Evolutionary conservation across 176 grass and related monocot genomes (phyloP), one percentile per base, ranked within the genome.

Genomic region (Saccharum spontaneum): DNA sequence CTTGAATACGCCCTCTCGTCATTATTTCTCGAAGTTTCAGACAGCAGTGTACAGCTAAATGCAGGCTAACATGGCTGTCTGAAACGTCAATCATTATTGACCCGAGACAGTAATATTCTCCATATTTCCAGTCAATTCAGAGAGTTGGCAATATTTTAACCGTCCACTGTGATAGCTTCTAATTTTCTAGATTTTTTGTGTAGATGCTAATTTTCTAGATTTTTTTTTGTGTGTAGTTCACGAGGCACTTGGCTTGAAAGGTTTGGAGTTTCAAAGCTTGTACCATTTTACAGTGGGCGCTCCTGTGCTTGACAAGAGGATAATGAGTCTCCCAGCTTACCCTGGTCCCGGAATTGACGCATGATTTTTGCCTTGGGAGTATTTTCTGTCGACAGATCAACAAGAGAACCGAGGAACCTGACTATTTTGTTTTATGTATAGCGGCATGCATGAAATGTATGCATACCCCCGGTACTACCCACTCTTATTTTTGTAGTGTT

Each of bases 281-380:
- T 98, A 95, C 76, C 95, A 98, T 87, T 98, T 98, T 79, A 98
- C 95, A 0, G 86, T 98, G 8, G 92, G 95, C 10, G 88, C 72
- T 1, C 92, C 90, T 69, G 89, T 98, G 66, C 13, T 88, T 69
- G 92, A 98, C 85, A 91, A 85, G 15, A 86, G 91, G 80, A 98
- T 98, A 79, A 91, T 89, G 95, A 95, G 93, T 83, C 82, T 98
- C 15, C 95, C 95, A 12, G 95, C 92, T 1, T 98, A 98, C 54
- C 95, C 92, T 33, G 95, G 92, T 78, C 89, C 95, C 17, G 79
- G 85, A 20, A 82, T 98, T 50, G 90, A 93, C 88, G 91, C 86
- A 83, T 94, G 87, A 92, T 62, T 82, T 41, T 76, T 59, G 12
- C 17, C 6, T 33, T 0, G 43, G 18, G 10, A 28, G 2, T 13